Percentiles rank a stretch among this genome's conserved stretches.
Evolutionary conservation across 1,139 yeast species (phyloP).

Genomic region (Groenewaldozyma sp.): DNA sequence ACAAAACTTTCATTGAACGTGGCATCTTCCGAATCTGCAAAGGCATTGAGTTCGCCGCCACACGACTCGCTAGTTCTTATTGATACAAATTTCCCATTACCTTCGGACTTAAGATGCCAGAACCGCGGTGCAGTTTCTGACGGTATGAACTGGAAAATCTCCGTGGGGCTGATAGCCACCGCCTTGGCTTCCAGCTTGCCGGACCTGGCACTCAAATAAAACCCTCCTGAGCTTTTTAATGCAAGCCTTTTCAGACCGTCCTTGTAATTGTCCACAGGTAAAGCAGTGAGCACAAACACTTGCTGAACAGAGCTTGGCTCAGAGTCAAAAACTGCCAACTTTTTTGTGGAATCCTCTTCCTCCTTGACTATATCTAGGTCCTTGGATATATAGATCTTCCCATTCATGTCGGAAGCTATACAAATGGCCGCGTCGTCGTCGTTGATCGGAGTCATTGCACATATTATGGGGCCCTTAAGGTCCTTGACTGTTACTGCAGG

Average conservation of each 20-base stretch:
- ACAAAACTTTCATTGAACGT: slow-evolving; percentile 12
- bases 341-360: slow-evolving; percentile 8
- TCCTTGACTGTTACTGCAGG: slow-evolving; percentile 27
- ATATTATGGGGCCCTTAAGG: slow-evolving; percentile 34
- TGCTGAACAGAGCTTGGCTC: slow-evolving; percentile 34
- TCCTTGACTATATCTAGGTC: slow-evolving; percentile 18
- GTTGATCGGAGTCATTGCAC: slow-evolving; percentile 15
- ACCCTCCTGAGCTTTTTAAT: slow-evolving; percentile 28
- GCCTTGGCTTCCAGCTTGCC: slow-evolving; percentile 27
- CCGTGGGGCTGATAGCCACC: slow-evolving; percentile 33
- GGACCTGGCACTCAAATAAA: slow-evolving; percentile 26
- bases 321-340: slow-evolving; percentile 15
- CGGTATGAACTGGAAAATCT: slow-evolving; percentile 26
- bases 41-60: slow-evolving; percentile 6
- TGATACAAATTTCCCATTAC: slow-evolving; percentile 15
- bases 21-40: slow-evolving; percentile 1
- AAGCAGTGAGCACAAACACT: slow-evolving; percentile 31
- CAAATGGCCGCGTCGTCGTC: slow-evolving; percentile 15
- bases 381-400: slow-evolving; percentile 17
- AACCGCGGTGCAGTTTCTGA: slow-evolving; percentile 14
- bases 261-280: slow-evolving; percentile 17
- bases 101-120: slow-evolving; percentile 17
- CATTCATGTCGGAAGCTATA: slow-evolving; percentile 19
- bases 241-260: slow-evolving; percentile 20
- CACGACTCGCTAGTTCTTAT: slow-evolving; percentile 5